Base-by-base conservation (phyloP, 1,284 basidiomycete species). In the Chalciporus sp. region DNA sequence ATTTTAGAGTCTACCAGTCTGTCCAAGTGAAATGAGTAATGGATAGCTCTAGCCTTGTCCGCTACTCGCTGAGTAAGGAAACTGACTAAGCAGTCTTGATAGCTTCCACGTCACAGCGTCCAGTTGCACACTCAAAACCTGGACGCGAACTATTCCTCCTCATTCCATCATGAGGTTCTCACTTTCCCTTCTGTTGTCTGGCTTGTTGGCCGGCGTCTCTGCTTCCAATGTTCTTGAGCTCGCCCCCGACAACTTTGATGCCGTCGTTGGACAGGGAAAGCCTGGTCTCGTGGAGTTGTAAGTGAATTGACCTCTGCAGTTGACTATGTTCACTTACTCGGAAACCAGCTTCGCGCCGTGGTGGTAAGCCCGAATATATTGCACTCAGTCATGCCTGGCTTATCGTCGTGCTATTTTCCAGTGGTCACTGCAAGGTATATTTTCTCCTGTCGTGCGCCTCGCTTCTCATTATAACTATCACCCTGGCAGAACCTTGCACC, bases 211-310 rank as follows among this genome's bases (percentile, higher is more conserved):
- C 29, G 74, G 79, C 47, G 88, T 77, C 40, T 70, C 68, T 58
- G 92, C 87, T 28, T 92, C 86, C n/a, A 92, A 92, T 63, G 93
- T 94, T 47, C 60, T 94, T 49, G 93, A 94, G 16, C 84, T 96
- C 45, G 82, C 71, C 46, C 77, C 87, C 1, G 76, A 80, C 57
- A 94, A 89, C 74, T 96, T 94, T 71, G 88, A 94, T 68, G 61
- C 75, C 41, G 72, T 85, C 50, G 74, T 94, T 67, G 94, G 91
- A 39, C 72, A 87, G 58, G 90, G 88, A 56, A 92, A 85, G 69
- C 85, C 89, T 50, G 92, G 88, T 61, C 79, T 95, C 41, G 91
- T 95, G 27, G 93, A 95, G 74, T 95, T 95, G 89, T 94, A 65
- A 74, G 90, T 82, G n/a, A 9, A 33, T 40, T 4, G 10, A 11